These are phyloP conservation scores for Gossypium stocksii DNA, from an alignment of 345 rosid species.

Conservation along the genomic window DNA sequence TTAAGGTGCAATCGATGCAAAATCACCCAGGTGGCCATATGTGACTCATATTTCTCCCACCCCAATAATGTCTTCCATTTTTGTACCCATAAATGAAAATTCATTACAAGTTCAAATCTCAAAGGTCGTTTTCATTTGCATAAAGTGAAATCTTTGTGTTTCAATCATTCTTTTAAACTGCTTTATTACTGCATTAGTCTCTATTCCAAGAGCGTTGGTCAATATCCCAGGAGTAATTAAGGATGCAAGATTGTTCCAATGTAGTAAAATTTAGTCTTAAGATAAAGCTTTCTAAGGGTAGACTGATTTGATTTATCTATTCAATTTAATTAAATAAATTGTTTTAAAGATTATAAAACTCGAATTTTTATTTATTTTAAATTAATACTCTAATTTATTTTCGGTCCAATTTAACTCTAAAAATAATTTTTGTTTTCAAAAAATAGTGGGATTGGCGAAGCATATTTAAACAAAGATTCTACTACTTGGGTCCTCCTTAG, in stretches of 20 bases:
- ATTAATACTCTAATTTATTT: too few relatives aligned
- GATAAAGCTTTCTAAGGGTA: too few relatives aligned
- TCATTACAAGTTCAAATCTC: not conserved
- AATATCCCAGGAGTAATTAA: not conserved
- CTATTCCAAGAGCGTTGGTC: not conserved
- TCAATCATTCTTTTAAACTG: not conserved
- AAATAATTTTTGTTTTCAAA: too few relatives aligned
- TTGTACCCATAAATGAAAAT: not conserved
- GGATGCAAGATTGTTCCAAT: not conserved
- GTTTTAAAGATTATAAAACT: too few relatives aligned
- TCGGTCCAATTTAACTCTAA: too few relatives aligned
- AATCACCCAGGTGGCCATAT: not conserved
- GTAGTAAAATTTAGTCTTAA: too few relatives aligned
- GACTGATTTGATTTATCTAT: too few relatives aligned
- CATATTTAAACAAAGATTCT: not conserved
- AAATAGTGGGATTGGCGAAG: not conserved
- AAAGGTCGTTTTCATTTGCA: not conserved
- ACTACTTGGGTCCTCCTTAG: not conserved
- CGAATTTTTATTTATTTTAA: too few relatives aligned
- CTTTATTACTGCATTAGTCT: too few relatives aligned
- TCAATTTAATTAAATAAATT: too few relatives aligned
- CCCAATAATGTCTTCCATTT: not conserved
- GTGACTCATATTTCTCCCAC: not conserved
- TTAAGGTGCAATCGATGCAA: not conserved
- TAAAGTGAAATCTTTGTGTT: not conserved